These are phyloP conservation scores for Spinacia oleracea DNA, from an alignment of 179 eudicot species.

Conservation along the genomic window DNA sequence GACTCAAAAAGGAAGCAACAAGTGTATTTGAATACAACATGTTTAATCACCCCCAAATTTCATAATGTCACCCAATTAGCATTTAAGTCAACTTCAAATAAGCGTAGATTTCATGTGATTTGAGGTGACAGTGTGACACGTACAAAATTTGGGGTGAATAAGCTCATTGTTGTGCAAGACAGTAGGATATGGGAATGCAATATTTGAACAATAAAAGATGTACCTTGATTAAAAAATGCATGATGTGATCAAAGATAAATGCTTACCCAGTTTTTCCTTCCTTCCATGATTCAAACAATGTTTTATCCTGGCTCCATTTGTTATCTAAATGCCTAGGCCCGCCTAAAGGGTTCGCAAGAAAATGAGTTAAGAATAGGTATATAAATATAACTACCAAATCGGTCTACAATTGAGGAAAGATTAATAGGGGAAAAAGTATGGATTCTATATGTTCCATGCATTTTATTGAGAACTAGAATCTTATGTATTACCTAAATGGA, in stretches of 20 bases:
- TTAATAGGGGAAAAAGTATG: neutral
- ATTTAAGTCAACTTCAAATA: too few species aligned
- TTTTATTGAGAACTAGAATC: conserved; percentile 2
- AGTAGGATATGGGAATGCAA: neutral
- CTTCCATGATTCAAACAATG: conserved; percentile 78
- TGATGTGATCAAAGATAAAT: neutral
- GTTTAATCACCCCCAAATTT: neutral
- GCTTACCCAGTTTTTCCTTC: conserved; percentile 79
- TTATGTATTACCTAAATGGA: conserved; percentile 56
- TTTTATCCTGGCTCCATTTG: conserved; percentile 71
- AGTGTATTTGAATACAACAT: neutral
- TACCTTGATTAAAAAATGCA: neutral
- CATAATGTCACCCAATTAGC: neutral
- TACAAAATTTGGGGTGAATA: neutral
- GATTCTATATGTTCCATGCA: neutral
- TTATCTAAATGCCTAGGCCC: conserved; percentile 65
- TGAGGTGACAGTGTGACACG: too few species aligned
- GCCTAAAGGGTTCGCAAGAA: conserved; percentile 39
- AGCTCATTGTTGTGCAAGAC: neutral
- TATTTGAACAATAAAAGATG: neutral
- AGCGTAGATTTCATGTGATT: neutral
- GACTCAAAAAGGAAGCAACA: neutral
- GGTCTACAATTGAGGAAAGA: neutral
- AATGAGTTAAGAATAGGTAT: neutral
- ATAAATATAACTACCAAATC: neutral